Percentiles rank a stretch among this genome's conserved stretches.
These are phyloP conservation scores for Soucietia sequanensis DNA, from an alignment of 805 yeast genomes.

Conservation along the genomic window DNA sequence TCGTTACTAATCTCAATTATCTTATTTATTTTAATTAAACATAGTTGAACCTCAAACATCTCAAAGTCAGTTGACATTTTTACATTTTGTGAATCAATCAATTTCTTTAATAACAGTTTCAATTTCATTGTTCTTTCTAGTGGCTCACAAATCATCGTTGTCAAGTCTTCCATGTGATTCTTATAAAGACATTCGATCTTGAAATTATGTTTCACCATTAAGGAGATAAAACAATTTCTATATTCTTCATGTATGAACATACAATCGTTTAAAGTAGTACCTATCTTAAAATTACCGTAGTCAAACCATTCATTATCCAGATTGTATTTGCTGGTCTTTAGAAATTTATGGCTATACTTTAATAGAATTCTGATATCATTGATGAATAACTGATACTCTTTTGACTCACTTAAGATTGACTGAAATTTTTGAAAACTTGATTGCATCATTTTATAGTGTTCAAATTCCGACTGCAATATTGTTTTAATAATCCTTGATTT, in stretches of 20 bases:
- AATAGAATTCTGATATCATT: conserved; percentile 6
- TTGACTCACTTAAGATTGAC: conserved; percentile 39
- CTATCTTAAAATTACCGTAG: no score
- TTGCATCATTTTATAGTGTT: not conserved
- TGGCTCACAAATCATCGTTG: no score
- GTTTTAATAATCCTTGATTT: not conserved
- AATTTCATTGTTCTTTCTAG: conserved; percentile 25
- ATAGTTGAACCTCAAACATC: conserved; percentile 14
- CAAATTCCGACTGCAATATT: not conserved
- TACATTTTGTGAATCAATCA: conserved; percentile 8
- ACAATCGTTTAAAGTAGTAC: conserved; percentile 8
- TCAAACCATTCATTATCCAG: no score
- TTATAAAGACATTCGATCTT: conserved; percentile 11
- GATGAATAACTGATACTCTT: conserved; percentile 17
- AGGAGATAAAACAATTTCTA: conserved; percentile 4
- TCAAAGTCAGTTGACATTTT: no score
- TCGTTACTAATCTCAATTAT: conserved; percentile 13
- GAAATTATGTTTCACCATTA: conserved; percentile 6
- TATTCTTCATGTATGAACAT: conserved; percentile 4
- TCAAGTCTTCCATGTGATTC: no score
- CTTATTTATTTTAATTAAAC: conserved; percentile 18
- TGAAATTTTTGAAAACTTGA: conserved; percentile 15
- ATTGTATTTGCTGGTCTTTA: conserved; percentile 5
- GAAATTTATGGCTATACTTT: not conserved
- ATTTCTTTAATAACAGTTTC: conserved; percentile 12